Evolutionary conservation across 768 basidiomycete species (phyloP).

Genomic region (Mycena pura): DNA sequence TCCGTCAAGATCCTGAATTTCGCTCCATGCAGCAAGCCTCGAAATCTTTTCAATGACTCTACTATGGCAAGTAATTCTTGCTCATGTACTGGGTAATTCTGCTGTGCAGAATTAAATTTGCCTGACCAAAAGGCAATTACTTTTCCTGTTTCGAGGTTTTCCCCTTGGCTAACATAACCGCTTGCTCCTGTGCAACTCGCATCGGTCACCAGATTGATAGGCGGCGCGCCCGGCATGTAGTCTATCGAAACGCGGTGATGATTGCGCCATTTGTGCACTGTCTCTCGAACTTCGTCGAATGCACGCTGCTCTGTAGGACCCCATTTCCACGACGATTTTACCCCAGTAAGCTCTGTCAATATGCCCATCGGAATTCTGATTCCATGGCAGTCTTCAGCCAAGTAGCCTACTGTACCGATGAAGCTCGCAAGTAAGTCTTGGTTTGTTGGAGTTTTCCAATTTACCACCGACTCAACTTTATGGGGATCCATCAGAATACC

Average conservation of each 20-base stretch:
- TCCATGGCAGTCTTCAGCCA: slow-evolving; percentile 41
- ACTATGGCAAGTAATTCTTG: slow-evolving; percentile 46
- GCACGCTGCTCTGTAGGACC: slow-evolving; percentile 37
- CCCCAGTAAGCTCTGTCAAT: slow-evolving; percentile 34
- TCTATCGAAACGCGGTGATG: slow-evolving; percentile 32
- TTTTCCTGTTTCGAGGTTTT: slow-evolving; percentile 32
- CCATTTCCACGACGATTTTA: slow-evolving; percentile 34
- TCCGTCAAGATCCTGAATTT: slow-evolving; percentile 40
- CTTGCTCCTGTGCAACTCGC: slow-evolving; percentile 38
- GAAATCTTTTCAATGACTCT: slow-evolving; percentile 39
- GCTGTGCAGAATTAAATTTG: slow-evolving; percentile 44
- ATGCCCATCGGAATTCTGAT: slow-evolving; percentile 49
- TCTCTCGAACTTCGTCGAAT: slow-evolving; percentile 44
- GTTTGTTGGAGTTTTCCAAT: slow-evolving; percentile 44
- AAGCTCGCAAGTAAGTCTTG: slow-evolving; percentile 45
- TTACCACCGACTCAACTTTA: slow-evolving; percentile 46
- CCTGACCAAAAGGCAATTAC: slow-evolving; percentile 43
- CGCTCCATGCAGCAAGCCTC: slow-evolving; percentile 38
- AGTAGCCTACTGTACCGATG: slow-evolving; percentile 36
- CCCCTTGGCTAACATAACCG: slow-evolving; percentile 36
- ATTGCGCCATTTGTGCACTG: slow-evolving; percentile 24
- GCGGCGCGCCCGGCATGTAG: slow-evolving; percentile 20
- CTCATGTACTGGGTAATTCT: slow-evolving; percentile 48
- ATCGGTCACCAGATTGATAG: slow-evolving; percentile 41
- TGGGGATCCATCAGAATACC: slow-evolving; percentile 53